Conservation (phyloP, 306 rosid species). For the Quillaja saponaria region DNA sequence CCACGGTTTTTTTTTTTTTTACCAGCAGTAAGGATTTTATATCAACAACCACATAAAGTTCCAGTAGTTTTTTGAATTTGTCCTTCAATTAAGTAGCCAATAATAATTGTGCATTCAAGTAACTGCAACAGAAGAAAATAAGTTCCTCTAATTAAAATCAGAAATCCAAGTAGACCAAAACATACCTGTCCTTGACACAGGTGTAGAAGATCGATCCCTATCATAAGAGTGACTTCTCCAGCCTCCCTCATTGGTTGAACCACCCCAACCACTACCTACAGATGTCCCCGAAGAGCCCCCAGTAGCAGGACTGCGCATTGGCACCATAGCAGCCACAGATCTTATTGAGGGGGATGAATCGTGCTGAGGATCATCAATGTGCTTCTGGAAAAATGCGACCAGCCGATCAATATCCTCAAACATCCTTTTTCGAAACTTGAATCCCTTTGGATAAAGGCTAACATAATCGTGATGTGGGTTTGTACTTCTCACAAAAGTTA, state of each 20-base stretch:
- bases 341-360: slow-evolving; percentile 86
- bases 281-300: slow-evolving; percentile 90
- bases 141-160: neutral
- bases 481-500: slow-evolving; percentile 82
- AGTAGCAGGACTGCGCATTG: slow-evolving; percentile 96
- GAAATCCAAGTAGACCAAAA: slow-evolving; percentile 2
- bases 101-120: neutral
- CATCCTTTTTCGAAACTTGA: slow-evolving; percentile 93
- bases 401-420: slow-evolving; percentile 95
- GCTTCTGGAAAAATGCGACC: slow-evolving; percentile 85
- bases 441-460: slow-evolving; percentile 97
- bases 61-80: too few relatives aligned
- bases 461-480: slow-evolving; percentile 97
- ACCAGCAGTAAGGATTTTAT: too few relatives aligned
- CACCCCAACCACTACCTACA: slow-evolving; percentile 83
- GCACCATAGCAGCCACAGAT: slow-evolving; percentile 98
- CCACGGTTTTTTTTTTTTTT: too few relatives aligned
- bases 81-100: neutral
- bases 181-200: slow-evolving; percentile 86
- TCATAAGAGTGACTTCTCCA: slow-evolving; percentile 81
- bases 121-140: too few relatives aligned
- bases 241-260: slow-evolving; percentile 72
- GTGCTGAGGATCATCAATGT: slow-evolving; percentile 83
- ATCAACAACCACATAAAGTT: too few relatives aligned
- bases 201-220: slow-evolving; percentile 84